These are phyloP conservation scores for Yamadazyma sp. DNA, from an alignment of 805 yeast species.

Conservation along the genomic window DNA sequence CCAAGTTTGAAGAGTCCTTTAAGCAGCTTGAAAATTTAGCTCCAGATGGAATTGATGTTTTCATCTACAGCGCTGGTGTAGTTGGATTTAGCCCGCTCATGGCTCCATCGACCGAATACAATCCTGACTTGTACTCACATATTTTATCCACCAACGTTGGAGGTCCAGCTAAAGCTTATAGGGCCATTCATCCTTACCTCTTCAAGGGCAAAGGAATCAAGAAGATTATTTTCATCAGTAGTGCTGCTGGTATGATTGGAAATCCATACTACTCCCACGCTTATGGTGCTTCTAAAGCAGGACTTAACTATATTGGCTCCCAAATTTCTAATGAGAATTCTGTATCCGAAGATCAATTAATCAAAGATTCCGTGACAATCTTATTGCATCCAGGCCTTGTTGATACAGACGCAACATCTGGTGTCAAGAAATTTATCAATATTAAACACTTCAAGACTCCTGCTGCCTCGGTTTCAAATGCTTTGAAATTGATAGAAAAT, in stretches of 20 bases:
- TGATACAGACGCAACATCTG: conserved; percentile 31
- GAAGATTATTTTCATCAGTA: conserved; percentile 26
- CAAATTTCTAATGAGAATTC: conserved; percentile 25
- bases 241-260: conserved; percentile 15
- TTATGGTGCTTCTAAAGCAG: conserved; percentile 41
- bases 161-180: conserved; percentile 14
- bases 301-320: conserved; percentile 28
- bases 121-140: conserved; percentile 8
- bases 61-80: conserved; percentile 35
- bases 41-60: conserved; percentile 26
- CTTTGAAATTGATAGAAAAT: conserved; percentile 5
- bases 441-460: no score
- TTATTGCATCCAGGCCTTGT: conserved; percentile 37
- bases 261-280: conserved; percentile 11
- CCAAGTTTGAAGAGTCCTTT: conserved; percentile 9
- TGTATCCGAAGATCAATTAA: conserved; percentile 21
- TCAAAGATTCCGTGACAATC: conserved; percentile 16
- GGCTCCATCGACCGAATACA: background rate
- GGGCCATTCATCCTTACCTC: conserved; percentile 13
- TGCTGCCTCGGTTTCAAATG: conserved; percentile 1
- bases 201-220: conserved; percentile 10
- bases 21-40: conserved; percentile 10
- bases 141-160: conserved; percentile 10
- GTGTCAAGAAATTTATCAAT: no score
- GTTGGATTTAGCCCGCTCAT: background rate